Evolutionary conservation across 306 rosid species (phyloP).

Genomic region (Rosa multiflora): DNA sequence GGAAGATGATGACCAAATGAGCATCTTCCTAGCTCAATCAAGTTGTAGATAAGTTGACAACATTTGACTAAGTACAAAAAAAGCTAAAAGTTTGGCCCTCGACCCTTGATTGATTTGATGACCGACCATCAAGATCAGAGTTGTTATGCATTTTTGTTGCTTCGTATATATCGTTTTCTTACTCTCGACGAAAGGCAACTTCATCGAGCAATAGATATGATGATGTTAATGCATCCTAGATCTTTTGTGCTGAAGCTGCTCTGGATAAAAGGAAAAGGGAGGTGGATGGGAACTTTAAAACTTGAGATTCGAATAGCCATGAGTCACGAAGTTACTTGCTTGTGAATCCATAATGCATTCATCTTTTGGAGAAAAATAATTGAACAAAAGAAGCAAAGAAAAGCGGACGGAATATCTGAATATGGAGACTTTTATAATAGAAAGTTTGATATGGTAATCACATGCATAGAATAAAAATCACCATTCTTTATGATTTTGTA

Average conservation of each 20-base stretch:
- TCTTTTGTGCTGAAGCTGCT: not conserved
- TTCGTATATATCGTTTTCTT: conserved; percentile 4
- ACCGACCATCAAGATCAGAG: not conserved
- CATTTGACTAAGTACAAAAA: not conserved
- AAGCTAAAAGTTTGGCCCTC: not conserved
- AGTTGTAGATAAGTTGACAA: not conserved
- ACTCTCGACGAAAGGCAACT: not conserved
- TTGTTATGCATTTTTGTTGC: not conserved
- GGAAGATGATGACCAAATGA: not conserved
- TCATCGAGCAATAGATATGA: not conserved
- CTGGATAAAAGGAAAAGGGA: not conserved
- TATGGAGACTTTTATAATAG: not conserved
- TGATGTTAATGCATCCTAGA: not conserved
- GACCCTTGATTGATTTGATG: not conserved
- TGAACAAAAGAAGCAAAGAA: not conserved
- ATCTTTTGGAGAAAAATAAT: not conserved
- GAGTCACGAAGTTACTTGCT: not conserved
- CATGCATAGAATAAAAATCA: not conserved
- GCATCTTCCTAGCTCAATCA: not conserved
- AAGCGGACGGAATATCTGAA: not conserved
- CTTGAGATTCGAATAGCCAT: not conserved
- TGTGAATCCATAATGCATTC: not conserved
- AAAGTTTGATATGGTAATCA: not conserved
- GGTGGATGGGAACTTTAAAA: not conserved
- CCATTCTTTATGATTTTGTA: not conserved